Evolutionary conservation across 2,329 filamentous ascomycete genomes (phyloP).

Genomic region (Escovopsis sp.): DNA sequence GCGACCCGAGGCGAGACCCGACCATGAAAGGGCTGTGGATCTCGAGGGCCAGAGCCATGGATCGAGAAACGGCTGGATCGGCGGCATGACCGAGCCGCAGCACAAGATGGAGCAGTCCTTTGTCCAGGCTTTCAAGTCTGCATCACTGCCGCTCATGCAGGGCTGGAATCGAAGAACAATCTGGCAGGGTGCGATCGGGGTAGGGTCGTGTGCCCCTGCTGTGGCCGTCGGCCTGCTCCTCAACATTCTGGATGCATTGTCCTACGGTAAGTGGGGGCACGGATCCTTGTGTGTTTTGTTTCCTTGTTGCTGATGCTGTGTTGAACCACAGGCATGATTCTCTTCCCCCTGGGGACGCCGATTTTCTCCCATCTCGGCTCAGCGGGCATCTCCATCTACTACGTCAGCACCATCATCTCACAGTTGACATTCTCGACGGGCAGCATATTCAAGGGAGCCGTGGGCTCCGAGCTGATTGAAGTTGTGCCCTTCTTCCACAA

Average conservation of each 20-base stretch:
- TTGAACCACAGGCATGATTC: slow-evolving; percentile 56
- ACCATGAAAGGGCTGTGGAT: slow-evolving; percentile 17
- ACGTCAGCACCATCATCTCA: slow-evolving; percentile 90
- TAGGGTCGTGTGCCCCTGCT: slow-evolving; percentile 59
- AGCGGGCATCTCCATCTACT: slow-evolving; percentile 96
- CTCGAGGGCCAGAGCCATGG: slow-evolving; percentile 36
- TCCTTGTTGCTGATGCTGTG: neutral
- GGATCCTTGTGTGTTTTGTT: too few relatives aligned
- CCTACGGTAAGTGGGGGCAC: slow-evolving; percentile 50
- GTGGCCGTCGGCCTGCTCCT: slow-evolving; percentile 79
- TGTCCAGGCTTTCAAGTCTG: slow-evolving; percentile 16
- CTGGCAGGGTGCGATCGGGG: slow-evolving; percentile 47
- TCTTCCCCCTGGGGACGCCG: slow-evolving; percentile 80
- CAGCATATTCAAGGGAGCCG: slow-evolving; percentile 77
- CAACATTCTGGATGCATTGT: slow-evolving; percentile 87
- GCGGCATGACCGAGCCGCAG: slow-evolving; percentile 15
- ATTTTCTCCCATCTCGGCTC: slow-evolving; percentile 77
- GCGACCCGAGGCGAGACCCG: slow-evolving; percentile 15
- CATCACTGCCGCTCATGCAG: slow-evolving; percentile 41
- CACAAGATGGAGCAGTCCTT: slow-evolving; percentile 19
- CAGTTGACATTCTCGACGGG: slow-evolving; percentile 80
- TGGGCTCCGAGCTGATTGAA: slow-evolving; percentile 96
- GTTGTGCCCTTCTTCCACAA: slow-evolving; percentile 98
- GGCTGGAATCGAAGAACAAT: slow-evolving; percentile 56
- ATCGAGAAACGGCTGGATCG: slow-evolving; percentile 19